Percentiles rank a stretch among this genome's conserved stretches.
Evolutionary conservation across 148 eudicot species (phyloP).

Genomic region (Vaccinium darrowii): DNA sequence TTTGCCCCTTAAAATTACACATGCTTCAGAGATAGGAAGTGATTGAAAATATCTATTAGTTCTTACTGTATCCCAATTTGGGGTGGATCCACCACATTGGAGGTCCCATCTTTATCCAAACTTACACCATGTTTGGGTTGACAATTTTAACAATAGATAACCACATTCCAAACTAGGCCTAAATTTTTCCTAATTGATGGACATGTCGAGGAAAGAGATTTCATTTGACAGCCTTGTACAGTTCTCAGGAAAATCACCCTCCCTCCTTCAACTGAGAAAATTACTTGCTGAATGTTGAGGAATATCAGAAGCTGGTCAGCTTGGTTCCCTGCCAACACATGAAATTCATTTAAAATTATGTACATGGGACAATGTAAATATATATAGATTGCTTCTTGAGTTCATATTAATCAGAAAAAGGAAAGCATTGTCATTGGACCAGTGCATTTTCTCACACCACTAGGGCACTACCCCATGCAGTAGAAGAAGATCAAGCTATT

Average conservation of each 20-base stretch:
- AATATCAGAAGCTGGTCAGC: neutral
- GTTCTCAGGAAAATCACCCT: neutral
- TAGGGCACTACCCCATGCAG: neutral
- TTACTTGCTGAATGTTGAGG: neutral
- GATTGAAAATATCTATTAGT: neutral
- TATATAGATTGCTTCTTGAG: neutral
- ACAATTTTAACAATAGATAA: neutral
- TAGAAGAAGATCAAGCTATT: slow-evolving; percentile 2
- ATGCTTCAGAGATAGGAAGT: neutral
- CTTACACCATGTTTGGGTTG: neutral
- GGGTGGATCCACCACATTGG: neutral
- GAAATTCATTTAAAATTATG: neutral
- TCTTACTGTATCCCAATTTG: neutral
- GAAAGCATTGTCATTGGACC: neutral
- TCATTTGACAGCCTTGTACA: neutral
- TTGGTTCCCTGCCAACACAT: neutral
- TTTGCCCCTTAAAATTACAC: neutral
- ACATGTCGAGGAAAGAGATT: neutral
- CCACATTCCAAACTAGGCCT: neutral
- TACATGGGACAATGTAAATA: neutral
- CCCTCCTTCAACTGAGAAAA: neutral
- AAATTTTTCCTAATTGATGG: neutral
- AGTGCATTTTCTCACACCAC: neutral
- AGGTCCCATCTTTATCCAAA: neutral
- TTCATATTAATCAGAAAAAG: neutral